phyloP scores from a whole-genome alignment of 2,329 filamentous ascomycete species.

The Xylaria polymorpha region DNA sequence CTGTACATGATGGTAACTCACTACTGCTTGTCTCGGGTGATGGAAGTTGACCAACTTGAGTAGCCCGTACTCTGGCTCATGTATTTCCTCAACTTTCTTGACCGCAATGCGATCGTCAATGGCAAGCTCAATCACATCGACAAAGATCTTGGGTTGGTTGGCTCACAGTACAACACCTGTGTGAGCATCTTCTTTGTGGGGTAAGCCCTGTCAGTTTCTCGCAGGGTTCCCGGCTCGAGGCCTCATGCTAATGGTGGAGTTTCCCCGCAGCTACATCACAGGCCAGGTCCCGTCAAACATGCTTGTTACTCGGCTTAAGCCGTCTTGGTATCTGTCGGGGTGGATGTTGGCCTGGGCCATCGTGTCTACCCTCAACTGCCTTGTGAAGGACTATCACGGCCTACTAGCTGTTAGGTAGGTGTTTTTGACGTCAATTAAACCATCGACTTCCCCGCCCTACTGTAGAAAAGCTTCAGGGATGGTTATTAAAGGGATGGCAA shows the following conservation, averaged over 20 bases:
- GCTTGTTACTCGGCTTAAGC: constrained; percentile 28
- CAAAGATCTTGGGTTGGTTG: constrained; percentile 53
- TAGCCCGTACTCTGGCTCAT: constrained; percentile 51
- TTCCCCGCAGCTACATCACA: constrained; percentile 28
- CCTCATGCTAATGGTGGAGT: constrained; percentile 24
- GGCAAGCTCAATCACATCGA: constrained; percentile 56
- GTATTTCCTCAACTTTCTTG: constrained; percentile 49
- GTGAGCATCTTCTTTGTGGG: constrained; percentile 51
- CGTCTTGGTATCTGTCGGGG: constrained; percentile 32
- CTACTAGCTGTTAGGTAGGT: constrained; percentile 30
- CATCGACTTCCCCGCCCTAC: no score
- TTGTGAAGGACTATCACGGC: constrained; percentile 32
- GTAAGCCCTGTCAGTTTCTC: constrained; percentile 17
- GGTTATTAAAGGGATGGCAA: neutral
- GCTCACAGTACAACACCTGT: constrained; percentile 53
- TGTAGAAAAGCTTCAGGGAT: neutral
- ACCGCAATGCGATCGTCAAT: constrained; percentile 61
- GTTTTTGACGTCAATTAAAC: constrained; percentile 4
- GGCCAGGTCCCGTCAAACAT: constrained; percentile 29
- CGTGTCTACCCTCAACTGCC: constrained; percentile 28
- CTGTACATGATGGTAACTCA: constrained; percentile 49
- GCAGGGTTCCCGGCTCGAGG: neutral
- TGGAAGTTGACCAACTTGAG: constrained; percentile 17
- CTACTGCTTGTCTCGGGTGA: constrained; percentile 13
- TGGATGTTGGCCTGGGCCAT: constrained; percentile 33